Conservation (phyloP, 306 rosid species). For the Trifolium repens region DNA sequence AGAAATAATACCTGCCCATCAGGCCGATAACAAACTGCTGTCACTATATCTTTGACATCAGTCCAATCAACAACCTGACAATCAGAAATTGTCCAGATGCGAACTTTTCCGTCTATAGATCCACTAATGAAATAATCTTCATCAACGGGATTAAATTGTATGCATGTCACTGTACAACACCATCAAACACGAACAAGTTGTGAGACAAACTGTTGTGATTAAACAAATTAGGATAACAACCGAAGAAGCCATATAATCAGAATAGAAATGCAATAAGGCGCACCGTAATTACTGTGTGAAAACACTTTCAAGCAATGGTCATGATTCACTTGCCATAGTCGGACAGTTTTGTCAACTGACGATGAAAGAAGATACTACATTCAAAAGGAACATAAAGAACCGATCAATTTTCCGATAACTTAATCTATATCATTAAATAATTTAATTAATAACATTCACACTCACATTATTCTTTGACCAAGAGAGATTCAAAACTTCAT, state of each 20-base stretch:
- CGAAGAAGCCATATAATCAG: slow-evolving; percentile 30
- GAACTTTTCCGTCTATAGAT: slow-evolving; percentile 97
- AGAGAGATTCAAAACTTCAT: slow-evolving; percentile 82
- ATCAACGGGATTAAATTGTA: slow-evolving; percentile 91
- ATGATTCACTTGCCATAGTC: slow-evolving; percentile 80
- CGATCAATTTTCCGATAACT: slow-evolving; percentile 24
- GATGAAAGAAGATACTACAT: slow-evolving; percentile 85
- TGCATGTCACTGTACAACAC: slow-evolving; percentile 73
- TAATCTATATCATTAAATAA: slow-evolving; percentile 28
- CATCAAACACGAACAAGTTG: slow-evolving; percentile 36
- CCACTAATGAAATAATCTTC: slow-evolving; percentile 94
- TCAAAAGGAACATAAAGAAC: slow-evolving; percentile 38
- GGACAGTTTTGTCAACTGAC: slow-evolving; percentile 90
- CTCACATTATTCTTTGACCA: slow-evolving; percentile 96
- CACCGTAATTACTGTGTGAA: slow-evolving; percentile 92
- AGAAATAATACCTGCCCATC: slow-evolving; percentile 77
- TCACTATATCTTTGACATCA: slow-evolving; percentile 75
- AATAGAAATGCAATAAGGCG: slow-evolving; percentile 32
- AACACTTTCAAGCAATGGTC: slow-evolving; percentile 78
- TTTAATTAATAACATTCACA: slow-evolving; percentile 47
- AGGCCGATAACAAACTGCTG: slow-evolving; percentile 90
- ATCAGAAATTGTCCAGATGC: slow-evolving; percentile 79
- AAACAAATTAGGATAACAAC: slow-evolving; percentile 30
- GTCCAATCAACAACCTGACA: slow-evolving; percentile 92
- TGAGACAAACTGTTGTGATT: slow-evolving; percentile 34